Conservation (phyloP, 108 stramenopile genomes). For the Cyclotella distinguenda region DNA sequence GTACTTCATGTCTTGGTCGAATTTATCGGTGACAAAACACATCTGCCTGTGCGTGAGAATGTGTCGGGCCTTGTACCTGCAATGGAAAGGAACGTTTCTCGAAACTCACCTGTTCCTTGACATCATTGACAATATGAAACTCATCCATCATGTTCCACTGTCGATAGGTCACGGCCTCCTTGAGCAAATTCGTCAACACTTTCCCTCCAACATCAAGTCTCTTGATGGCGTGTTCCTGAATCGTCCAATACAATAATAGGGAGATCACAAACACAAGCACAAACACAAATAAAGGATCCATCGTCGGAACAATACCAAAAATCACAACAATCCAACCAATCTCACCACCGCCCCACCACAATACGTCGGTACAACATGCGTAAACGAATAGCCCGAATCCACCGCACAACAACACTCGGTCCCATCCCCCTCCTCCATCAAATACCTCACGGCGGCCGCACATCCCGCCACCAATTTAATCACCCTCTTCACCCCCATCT, state of each 20-base stretch:
- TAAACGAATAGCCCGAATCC: conserved; percentile 91
- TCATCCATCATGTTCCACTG: conserved; percentile 98
- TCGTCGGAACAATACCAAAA: background rate
- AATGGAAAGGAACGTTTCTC: too few species aligned
- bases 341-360: conserved; percentile 43
- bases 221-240: conserved; percentile 30
- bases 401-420: conserved; percentile 79
- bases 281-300: background rate
- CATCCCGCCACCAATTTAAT: conserved; percentile 35
- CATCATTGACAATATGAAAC: conserved; percentile 84
- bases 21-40: conserved; percentile 69
- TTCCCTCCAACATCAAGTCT: conserved; percentile 91
- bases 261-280: background rate
- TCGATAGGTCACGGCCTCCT: conserved; percentile 90
- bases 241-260: background rate
- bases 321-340: conserved; percentile 13
- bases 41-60: background rate
- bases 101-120: conserved; percentile 51
- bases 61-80: too few species aligned
- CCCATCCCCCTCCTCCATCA: conserved; percentile 31
- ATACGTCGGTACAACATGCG: conserved; percentile 81
- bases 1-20: conserved; percentile 67
- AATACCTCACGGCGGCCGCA: conserved; percentile 46
- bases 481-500: conserved; percentile 46
- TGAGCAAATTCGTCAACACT: conserved; percentile 88